Conservation (phyloP, 495 filamentous ascomycete species). For the Sordaria brevicollis region DNA sequence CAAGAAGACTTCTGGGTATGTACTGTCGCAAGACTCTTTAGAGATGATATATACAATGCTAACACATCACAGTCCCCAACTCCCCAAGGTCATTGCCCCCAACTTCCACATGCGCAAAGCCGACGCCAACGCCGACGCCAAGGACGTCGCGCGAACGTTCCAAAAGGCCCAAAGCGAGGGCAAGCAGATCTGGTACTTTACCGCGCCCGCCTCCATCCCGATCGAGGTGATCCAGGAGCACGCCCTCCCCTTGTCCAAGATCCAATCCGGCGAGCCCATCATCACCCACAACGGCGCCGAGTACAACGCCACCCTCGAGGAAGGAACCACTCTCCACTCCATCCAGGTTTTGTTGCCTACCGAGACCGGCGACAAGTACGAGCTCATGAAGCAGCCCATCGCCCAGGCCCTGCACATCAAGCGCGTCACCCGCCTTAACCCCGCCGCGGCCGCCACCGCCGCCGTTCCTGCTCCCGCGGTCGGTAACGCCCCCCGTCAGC, state of each 20-base stretch:
- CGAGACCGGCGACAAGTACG: constrained; percentile 29
- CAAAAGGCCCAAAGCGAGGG: constrained; percentile 33
- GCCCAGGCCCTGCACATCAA: constrained; percentile 35
- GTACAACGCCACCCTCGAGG: constrained; percentile 28
- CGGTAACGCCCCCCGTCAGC: constrained; percentile 25
- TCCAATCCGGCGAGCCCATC: constrained; percentile 23
- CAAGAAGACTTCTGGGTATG: constrained; percentile 16
- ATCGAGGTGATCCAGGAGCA: constrained; percentile 38
- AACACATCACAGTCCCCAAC: constrained; percentile 4
- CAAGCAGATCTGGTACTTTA: constrained; percentile 44
- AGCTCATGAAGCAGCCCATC: constrained; percentile 26
- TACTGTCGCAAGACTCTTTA: not conserved
- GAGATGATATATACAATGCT: not conserved
- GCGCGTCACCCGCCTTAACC: constrained; percentile 29
- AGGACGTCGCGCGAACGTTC: constrained; percentile 28
- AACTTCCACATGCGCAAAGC: constrained; percentile 25
- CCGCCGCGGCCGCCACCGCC: constrained; percentile 13
- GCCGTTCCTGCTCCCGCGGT: constrained; percentile 13
- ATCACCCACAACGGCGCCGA: constrained; percentile 30
- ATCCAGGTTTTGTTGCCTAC: constrained; percentile 36
- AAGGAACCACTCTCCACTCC: constrained; percentile 22
- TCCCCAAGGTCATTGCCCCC: constrained; percentile 14
- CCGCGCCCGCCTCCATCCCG: constrained; percentile 35
- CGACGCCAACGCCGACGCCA: constrained; percentile 20
- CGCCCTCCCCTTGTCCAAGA: constrained; percentile 29